phyloP scores from a whole-genome alignment of 2,329 filamentous ascomycete species.

The Alternaria panax region DNA sequence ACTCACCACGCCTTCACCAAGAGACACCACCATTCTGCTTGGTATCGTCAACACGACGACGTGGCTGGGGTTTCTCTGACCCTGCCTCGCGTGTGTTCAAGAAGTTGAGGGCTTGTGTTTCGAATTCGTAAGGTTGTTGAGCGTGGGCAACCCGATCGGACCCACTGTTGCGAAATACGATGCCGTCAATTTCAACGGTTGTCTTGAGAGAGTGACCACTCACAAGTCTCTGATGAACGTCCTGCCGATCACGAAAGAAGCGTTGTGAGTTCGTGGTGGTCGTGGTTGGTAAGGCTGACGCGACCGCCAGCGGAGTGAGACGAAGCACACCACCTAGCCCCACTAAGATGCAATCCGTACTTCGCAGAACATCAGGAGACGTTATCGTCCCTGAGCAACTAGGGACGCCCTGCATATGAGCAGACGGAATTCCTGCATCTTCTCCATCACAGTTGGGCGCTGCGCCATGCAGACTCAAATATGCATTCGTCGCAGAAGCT shows the following conservation, averaged over 20 bases:
- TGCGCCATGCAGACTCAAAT: not conserved
- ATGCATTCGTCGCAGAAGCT: no score
- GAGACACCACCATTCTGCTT: not conserved
- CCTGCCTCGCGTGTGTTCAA: not conserved
- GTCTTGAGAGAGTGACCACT: not conserved
- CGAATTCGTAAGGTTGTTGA: not conserved
- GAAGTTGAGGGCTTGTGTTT: not conserved
- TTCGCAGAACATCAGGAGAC: not conserved
- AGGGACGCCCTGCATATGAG: fast-evolving
- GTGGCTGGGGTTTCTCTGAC: not conserved
- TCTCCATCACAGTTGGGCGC: not conserved
- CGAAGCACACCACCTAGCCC: constrained; percentile 1
- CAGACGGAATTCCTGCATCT: fast-evolving
- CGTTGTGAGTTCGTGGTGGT: not conserved
- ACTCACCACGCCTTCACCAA: not conserved
- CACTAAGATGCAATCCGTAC: not conserved
- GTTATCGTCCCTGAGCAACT: fast-evolving
- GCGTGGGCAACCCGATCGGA: not conserved
- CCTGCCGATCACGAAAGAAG: not conserved
- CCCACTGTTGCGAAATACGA: not conserved
- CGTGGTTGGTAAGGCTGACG: not conserved
- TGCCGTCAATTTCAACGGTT: not conserved
- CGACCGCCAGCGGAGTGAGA: not conserved
- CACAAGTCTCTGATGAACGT: not conserved
- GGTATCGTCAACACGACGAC: not conserved